These are phyloP conservation scores for Phalaenopsis equestris DNA, from an alignment of 106 monocot genomes.

Conservation along the genomic window DNA sequence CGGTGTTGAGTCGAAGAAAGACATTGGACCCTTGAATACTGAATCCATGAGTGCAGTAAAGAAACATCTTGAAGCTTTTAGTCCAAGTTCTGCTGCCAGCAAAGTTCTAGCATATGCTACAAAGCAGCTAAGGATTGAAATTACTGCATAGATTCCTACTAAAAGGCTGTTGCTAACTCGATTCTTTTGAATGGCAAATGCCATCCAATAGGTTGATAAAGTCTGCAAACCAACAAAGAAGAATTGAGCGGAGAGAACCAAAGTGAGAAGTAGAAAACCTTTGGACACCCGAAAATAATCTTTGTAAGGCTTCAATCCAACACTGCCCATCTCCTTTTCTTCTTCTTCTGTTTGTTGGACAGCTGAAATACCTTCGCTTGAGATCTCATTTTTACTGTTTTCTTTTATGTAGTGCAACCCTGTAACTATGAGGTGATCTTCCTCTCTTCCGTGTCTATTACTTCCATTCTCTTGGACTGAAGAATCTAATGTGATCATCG, in stretches of 20 bases:
- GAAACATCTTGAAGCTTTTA: slow-evolving; percentile 71
- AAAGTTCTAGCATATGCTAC: slow-evolving; percentile 43
- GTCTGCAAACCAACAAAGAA: slow-evolving; percentile 49
- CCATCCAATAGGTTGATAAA: slow-evolving; percentile 68
- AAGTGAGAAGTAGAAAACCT: slow-evolving; percentile 20
- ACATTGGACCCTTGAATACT: slow-evolving; percentile 76
- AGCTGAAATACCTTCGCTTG: slow-evolving; percentile 6
- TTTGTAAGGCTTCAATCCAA: slow-evolving; percentile 55
- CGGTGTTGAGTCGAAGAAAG: slow-evolving; percentile 88
- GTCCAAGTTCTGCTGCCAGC: slow-evolving; percentile 46
- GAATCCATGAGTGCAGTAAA: slow-evolving; percentile 76
- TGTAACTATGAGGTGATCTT: neutral
- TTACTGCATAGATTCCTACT: slow-evolving; percentile 46
- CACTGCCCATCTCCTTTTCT: slow-evolving; percentile 54
- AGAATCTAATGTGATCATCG: slow-evolving; percentile 41
- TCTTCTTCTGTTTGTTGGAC: slow-evolving; percentile 67
- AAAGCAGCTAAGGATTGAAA: slow-evolving; percentile 46
- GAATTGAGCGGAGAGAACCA: slow-evolving; percentile 28
- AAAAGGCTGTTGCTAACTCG: slow-evolving; percentile 22
- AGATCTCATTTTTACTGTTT: slow-evolving; percentile 32
- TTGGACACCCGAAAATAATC: slow-evolving; percentile 52
- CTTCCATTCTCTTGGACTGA: slow-evolving; percentile 7
- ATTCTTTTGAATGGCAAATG: slow-evolving; percentile 37
- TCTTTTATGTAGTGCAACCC: slow-evolving; percentile 2
- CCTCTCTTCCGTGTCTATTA: neutral